A percentile compares a stretch with the other conserved stretches of the same genome.
Evolutionary conservation across 331 rosid species (phyloP).

Genomic region (Stylosanthes scabra): DNA sequence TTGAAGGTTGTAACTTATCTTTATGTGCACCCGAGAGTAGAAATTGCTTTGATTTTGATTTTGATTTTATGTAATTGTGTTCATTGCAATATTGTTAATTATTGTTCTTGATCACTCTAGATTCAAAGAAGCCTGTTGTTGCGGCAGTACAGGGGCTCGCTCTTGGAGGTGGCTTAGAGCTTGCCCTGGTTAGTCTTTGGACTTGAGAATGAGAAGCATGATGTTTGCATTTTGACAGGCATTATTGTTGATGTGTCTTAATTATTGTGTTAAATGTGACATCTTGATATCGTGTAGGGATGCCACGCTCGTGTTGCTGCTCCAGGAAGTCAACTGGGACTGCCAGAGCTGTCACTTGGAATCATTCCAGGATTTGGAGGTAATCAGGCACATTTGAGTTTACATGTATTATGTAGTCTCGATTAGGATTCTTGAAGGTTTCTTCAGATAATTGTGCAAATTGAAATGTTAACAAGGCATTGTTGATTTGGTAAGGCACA

Average conservation of each 20-base stretch:
- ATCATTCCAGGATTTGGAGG: constrained; percentile 99
- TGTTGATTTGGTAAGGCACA: constrained; percentile 69
- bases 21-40: constrained; percentile 21
- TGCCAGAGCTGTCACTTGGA: constrained; percentile 96
- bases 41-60: constrained; percentile 15
- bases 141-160: constrained; percentile 98
- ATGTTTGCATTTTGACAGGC: background rate
- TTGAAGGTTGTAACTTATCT: constrained; percentile 67
- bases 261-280: constrained; percentile 22
- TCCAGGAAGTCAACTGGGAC: constrained; percentile 86
- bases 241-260: constrained; percentile 12
- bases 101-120: constrained; percentile 48
- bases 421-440: constrained; percentile 22
- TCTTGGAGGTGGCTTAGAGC: constrained; percentile 98
- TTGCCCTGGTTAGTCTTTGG: constrained; percentile 82
- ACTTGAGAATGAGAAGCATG: constrained; percentile 5
- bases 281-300: constrained; percentile 58
- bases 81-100: constrained; percentile 12
- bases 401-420: constrained; percentile 11
- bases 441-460: background rate
- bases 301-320: constrained; percentile 94
- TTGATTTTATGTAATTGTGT: constrained; percentile 7
- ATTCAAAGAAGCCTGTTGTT: constrained; percentile 89
- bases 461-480: constrained; percentile 39
- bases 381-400: constrained; percentile 40